Conservation (phyloP, 345 rosid genomes). For the Arabis alpina region DNA sequence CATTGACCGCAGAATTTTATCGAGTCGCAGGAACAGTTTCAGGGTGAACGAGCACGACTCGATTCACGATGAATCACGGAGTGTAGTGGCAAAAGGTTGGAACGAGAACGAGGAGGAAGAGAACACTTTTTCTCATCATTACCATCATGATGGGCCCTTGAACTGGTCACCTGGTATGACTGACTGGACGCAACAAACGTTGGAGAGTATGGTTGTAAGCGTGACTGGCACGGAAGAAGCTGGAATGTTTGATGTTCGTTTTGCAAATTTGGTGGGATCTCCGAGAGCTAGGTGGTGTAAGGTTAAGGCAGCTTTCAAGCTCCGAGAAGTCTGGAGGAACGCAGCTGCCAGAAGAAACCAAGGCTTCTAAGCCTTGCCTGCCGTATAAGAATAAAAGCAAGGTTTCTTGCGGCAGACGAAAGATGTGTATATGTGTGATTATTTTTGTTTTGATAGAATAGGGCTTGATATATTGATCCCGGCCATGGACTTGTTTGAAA, state of each 20-base stretch:
- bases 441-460: constrained; percentile 13
- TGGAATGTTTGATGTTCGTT: constrained; percentile 35
- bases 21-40: constrained; percentile 25
- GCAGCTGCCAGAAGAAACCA: constrained; percentile 27
- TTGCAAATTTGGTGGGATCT: constrained; percentile 35
- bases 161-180: constrained; percentile 46
- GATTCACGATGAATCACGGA: constrained; percentile 10
- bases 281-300: constrained; percentile 72
- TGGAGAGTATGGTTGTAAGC: constrained; percentile 28
- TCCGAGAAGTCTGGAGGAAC: constrained; percentile 41
- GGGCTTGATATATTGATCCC: constrained; percentile 31
- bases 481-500: constrained; percentile 20
- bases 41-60: constrained; percentile 23
- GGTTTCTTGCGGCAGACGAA: constrained; percentile 5
- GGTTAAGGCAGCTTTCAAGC: constrained; percentile 63
- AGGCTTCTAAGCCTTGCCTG: constrained; percentile 3
- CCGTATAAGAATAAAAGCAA: too few species aligned
- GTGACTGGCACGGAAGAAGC: constrained; percentile 41
- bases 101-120: constrained; percentile 20
- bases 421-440: background rate
- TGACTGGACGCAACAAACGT: constrained; percentile 42
- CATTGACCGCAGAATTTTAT: constrained; percentile 14
- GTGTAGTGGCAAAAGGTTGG: constrained; percentile 13
- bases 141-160: background rate
- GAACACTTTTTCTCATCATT: constrained; percentile 36